Percentiles rank a stretch among this genome's conserved stretches.
These are phyloP conservation scores for Spathaspora gorwiae DNA, from an alignment of 805 yeast species.

Conservation along the genomic window DNA sequence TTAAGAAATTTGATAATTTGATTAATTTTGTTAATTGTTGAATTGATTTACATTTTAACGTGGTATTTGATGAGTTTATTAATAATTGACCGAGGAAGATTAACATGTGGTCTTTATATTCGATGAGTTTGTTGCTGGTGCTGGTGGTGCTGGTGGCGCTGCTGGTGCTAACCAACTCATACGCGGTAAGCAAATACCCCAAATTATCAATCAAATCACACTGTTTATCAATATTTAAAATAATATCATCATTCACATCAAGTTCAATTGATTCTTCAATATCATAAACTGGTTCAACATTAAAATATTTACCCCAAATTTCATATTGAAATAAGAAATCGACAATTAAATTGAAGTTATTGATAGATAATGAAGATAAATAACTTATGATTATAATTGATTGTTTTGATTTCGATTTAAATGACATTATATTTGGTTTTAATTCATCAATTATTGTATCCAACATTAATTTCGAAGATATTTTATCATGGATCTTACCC, in stretches of 20 bases:
- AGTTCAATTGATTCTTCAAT: conserved; percentile 11
- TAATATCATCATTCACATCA: conserved; percentile 19
- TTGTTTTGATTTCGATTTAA: conserved; percentile 56
- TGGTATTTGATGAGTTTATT: conserved; percentile 60
- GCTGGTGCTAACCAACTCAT: conserved; percentile 25
- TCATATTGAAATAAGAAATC: conserved; percentile 28
- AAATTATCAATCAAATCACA: conserved; percentile 56
- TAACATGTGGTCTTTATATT: conserved; percentile 62
- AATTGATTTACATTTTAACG: conserved; percentile 62
- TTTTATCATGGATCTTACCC: conserved; percentile 36
- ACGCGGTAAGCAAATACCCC: conserved; percentile 50
- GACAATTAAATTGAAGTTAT: conserved; percentile 47
- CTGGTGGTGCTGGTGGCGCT: background rate
- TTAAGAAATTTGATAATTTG: conserved; percentile 45
- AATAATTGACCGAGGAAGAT: conserved; percentile 66
- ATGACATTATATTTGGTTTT: conserved; percentile 44
- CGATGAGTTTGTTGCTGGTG: conserved; percentile 31
- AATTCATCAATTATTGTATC: conserved; percentile 43
- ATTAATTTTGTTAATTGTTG: conserved; percentile 59
- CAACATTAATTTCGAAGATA: conserved; percentile 37
- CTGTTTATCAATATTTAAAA: conserved; percentile 51
- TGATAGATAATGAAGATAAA: conserved; percentile 44
- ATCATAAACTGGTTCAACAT: conserved; percentile 14
- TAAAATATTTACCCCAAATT: conserved; percentile 39
- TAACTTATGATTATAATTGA: conserved; percentile 57